Evolutionary conservation across 352 stramenopile genomes (phyloP), one percentile per base, ranked within the genome.

Genomic region (Globisporangium nagaii): DNA sequence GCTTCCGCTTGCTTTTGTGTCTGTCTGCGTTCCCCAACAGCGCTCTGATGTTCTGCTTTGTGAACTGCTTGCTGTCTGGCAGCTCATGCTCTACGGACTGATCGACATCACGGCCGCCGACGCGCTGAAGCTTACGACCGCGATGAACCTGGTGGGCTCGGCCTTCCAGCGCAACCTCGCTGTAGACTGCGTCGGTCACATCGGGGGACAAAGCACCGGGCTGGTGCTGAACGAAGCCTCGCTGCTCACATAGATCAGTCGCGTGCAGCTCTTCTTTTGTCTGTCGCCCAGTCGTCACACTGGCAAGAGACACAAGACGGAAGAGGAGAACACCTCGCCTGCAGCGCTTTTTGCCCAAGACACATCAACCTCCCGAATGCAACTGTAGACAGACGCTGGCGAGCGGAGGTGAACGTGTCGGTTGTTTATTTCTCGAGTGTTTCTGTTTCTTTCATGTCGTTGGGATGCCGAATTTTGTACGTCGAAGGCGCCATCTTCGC

Each of bases 151-250:
- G 28, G 47, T 89, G 22, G 79, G 79, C 27, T 70, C 73, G 9
- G 63, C 70, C 2, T 88, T 84, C 44, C 79, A 89, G 55, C 72
- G 75, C 28, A 80, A 65, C 25, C 30, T 85, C 27, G 58, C 71
- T 2, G 69, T 93, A 37, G 84, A 93, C 51, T 93, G 81, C 37
- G 81, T 88, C 6, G 84, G 84, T 20, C 84, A 93, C 51, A 59
- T 93, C 24, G 84, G 81, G 10, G 84, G 84, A 17, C 80, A 92
- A 47, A 53, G 54, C 19, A 67, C 72, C 10, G 83, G 79, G 6
- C 68, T 84, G 3, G 59, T 66, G 35, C 66, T 84, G 19, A 69
- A 88, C 35, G 63, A 88, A 65, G 68, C 63, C 55, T 53, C 67
- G 20, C 36, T 44, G 17, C 27, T 68, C 31, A 11, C 31, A 46